Percentiles rank a stretch among this genome's conserved stretches.
These are phyloP conservation scores for Moesziomyces sp. DNA, from an alignment of 1,284 basidiomycete genomes.

Conservation along the genomic window DNA sequence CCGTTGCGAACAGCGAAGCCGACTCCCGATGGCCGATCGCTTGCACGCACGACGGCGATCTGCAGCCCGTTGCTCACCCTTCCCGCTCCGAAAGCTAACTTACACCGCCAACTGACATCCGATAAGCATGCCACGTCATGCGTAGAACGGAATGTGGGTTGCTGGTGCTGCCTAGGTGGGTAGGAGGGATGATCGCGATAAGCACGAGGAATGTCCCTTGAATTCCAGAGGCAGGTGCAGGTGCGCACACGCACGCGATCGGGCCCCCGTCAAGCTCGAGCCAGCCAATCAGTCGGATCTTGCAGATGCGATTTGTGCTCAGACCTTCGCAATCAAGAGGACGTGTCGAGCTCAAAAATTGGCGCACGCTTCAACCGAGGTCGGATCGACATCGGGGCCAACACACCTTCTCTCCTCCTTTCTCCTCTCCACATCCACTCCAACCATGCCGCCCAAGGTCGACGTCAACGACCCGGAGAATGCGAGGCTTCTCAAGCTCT, in stretches of 20 bases:
- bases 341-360: neutral
- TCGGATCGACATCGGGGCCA: conserved; percentile 3
- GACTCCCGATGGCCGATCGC: too few species aligned
- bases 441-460: conserved; percentile 72
- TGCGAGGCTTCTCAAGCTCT: conserved; percentile 74
- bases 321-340: too few species aligned
- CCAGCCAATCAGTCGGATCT: conserved; percentile 11
- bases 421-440: neutral
- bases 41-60: too few species aligned
- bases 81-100: too few species aligned
- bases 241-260: conserved; percentile 6
- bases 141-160: too few species aligned
- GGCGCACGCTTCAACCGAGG: too few species aligned
- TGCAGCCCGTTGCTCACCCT: too few species aligned
- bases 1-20: too few species aligned
- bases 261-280: conserved; percentile 20
- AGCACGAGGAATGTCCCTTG: neutral
- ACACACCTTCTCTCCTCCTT: conserved; percentile 13
- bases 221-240: neutral
- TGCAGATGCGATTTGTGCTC: neutral
- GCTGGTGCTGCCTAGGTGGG: too few species aligned
- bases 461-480: conserved; percentile 71
- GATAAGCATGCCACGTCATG: too few species aligned
- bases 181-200: neutral
- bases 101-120: too few species aligned